Conservation (phyloP, 371 early-diverging fungal genomes). For the Entomophthora muscae region DNA sequence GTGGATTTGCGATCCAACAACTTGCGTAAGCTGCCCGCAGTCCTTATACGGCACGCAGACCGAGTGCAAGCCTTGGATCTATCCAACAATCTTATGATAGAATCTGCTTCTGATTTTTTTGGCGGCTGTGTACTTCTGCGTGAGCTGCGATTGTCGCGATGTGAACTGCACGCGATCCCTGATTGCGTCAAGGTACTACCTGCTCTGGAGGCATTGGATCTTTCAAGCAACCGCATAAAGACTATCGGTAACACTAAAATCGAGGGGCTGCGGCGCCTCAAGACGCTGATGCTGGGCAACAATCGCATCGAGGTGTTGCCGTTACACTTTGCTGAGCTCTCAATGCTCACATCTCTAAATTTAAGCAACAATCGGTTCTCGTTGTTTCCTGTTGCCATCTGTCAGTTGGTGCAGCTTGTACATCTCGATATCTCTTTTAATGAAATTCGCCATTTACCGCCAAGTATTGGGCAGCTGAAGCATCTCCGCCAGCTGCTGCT, state of each 20-base stretch:
- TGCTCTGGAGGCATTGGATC: conserved; percentile 41
- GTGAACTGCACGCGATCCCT: conserved; percentile 41
- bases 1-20: conserved; percentile 42
- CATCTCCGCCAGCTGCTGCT: conserved; percentile 42
- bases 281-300: conserved; percentile 40
- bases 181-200: conserved; percentile 29
- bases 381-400: conserved; percentile 39
- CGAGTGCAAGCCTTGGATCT: conserved; percentile 38
- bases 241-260: conserved; percentile 35
- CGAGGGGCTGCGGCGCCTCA: conserved; percentile 29
- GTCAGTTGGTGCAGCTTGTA: conserved; percentile 33
- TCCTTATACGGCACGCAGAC: not conserved
- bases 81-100: conserved; percentile 49
- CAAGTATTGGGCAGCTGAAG: conserved; percentile 43
- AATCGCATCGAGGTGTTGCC: conserved; percentile 52
- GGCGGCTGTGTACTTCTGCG: conserved; percentile 42
- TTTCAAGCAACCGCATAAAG: conserved; percentile 54
- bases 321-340: conserved; percentile 27
- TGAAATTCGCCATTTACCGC: conserved; percentile 51
- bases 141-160: conserved; percentile 46
- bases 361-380: conserved; percentile 66
- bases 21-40: conserved; percentile 39
- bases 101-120: conserved; percentile 51
- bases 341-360: conserved; percentile 36
- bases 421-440: conserved; percentile 73